Base-by-base conservation (phyloP, 1,139 yeast genomes). In the Petasospora rhodanensis region DNA sequence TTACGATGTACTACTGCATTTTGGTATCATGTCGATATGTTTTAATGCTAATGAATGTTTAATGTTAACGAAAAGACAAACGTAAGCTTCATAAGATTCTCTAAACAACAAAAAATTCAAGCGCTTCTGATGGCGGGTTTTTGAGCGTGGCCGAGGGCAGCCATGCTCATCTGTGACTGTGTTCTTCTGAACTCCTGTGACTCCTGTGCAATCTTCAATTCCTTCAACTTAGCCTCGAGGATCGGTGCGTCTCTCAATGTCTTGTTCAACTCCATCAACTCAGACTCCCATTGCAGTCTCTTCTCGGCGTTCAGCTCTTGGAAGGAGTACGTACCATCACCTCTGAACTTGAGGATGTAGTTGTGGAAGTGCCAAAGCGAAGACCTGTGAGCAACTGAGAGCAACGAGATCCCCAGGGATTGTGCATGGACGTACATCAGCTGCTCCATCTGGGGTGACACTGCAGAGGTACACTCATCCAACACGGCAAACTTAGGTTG, bases 381-480 rank as follows among this genome's bases (percentile, higher is more conserved):
- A 4, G 95, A 81, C 47, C 96, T 70, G 59, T 89, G 96, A 31
- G 96, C 91, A 12, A 89, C 97, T 0, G 96, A 85, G 31, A 89
- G 64, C 22, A 89, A 70, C 0, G 96, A 83, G 37, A 87, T 86
- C 0, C 87, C 87, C 44, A 85, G 66, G 18, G 70, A 66, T 52
- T 82, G 85, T 0, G 96, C 96, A 54, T 84, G 85, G 33, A 76
- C 62, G 55, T 89, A 89, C 86, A 91, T 86, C 48, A 79, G 78
- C 41, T 82, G 86, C 56, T 89, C 97, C 77, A 87, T 81, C 43
- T 82, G 86, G 14, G 94, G 84, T 0, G 95, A 79, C 2, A 87
- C 95, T 2, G 95, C 91, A 6, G 96, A 85, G 0, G 97, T 89
- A 59, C 96, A 89, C 61, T 89, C 96, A 61, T 89, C 97, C 45